Conservation (phyloP, 805 yeast species). For the Lipomyces kockii region DNA sequence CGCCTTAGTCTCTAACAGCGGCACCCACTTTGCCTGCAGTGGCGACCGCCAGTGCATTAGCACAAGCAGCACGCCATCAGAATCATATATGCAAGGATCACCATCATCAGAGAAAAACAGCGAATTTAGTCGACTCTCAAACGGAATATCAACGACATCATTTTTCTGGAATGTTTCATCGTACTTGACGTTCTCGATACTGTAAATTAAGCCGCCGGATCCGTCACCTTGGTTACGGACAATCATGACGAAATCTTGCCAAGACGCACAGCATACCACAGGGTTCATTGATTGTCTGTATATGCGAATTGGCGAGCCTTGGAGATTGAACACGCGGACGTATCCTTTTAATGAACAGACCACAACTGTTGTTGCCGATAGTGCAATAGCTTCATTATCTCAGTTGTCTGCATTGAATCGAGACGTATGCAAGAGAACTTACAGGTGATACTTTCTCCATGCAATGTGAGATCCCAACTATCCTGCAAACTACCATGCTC, state of each 20-base stretch:
- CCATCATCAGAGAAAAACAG: conserved; percentile 86
- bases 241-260: conserved; percentile 59
- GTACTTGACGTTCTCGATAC: conserved; percentile 53
- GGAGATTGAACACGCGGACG: conserved; percentile 68
- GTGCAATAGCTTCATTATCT: conserved; percentile 54
- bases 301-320: conserved; percentile 72
- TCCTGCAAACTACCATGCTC: conserved; percentile 63
- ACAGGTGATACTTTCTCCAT: conserved; percentile 55
- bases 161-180: conserved; percentile 47
- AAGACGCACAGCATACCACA: conserved; percentile 71
- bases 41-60: conserved; percentile 79
- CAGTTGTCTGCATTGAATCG: not conserved
- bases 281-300: conserved; percentile 66
- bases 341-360: conserved; percentile 80
- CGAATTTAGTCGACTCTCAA: conserved; percentile 54
- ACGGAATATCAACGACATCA: conserved; percentile 47
- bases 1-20: conserved; percentile 66
- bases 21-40: conserved; percentile 83
- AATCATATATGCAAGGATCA: conserved; percentile 88
- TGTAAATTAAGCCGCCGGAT: conserved; percentile 49
- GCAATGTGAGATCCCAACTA: conserved; percentile 63
- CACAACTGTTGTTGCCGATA: conserved; percentile 63
- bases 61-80: conserved; percentile 70
- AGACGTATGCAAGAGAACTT: not conserved
- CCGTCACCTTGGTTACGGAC: conserved; percentile 50